These are phyloP conservation scores for Tausonia pullulans DNA, from an alignment of 1,284 basidiomycete species.

Conservation along the genomic window DNA sequence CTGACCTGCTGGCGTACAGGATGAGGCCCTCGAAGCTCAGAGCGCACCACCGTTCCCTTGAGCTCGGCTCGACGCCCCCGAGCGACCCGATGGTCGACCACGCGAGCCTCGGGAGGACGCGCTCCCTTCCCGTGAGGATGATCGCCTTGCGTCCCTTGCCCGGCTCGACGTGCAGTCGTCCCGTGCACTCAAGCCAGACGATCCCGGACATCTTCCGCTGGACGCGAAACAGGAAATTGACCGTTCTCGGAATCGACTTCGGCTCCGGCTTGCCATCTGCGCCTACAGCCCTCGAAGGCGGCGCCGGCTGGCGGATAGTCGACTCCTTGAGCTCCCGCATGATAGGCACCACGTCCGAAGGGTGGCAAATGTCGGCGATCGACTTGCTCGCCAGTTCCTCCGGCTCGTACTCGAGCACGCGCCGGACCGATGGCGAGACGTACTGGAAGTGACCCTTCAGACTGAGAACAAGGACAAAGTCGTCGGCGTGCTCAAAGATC, in stretches of 20 bases:
- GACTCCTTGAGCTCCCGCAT: conserved; percentile 85
- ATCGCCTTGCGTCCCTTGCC: conserved; percentile 84
- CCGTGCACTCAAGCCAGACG: conserved; percentile 78
- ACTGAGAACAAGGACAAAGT: conserved; percentile 81
- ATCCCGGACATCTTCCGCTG: conserved; percentile 53
- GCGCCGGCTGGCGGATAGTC: conserved; percentile 31
- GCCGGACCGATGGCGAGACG: conserved; percentile 66
- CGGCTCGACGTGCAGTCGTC: conserved; percentile 71
- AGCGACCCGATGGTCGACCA: conserved; percentile 53
- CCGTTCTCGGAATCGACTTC: conserved; percentile 28
- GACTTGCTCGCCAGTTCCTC: conserved; percentile 68
- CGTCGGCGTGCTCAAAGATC: conserved; percentile 50
- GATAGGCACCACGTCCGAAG: conserved; percentile 77
- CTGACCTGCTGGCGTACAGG: conserved; percentile 26
- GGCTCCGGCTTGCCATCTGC: conserved; percentile 26
- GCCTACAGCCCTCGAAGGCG: neutral
- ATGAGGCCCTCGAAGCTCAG: conserved; percentile 31
- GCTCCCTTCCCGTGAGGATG: conserved; percentile 61
- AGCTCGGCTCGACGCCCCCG: conserved; percentile 29
- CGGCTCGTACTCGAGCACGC: conserved; percentile 66
- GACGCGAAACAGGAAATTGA: conserved; percentile 68
- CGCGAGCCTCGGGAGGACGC: conserved; percentile 50
- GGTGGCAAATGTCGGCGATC: conserved; percentile 70
- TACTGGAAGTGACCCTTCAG: conserved; percentile 91
- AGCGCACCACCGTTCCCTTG: conserved; percentile 19